Evolutionary conservation across 176 grass and related monocot genomes (phyloP).

Genomic region (Musa itinerans): DNA sequence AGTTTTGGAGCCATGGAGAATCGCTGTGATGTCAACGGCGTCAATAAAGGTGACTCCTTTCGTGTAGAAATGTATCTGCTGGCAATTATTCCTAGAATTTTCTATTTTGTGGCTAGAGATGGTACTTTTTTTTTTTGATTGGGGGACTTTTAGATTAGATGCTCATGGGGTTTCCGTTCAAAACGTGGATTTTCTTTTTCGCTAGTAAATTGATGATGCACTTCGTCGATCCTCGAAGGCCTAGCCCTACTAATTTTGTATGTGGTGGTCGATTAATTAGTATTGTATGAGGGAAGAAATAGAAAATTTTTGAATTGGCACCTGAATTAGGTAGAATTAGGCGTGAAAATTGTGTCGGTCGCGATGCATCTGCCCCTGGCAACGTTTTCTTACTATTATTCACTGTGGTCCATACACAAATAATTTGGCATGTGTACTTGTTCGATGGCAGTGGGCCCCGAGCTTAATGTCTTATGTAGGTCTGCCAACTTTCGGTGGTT

Average conservation of each 20-base stretch:
- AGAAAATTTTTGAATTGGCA: neutral
- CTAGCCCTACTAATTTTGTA: too few species aligned
- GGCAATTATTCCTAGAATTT: neutral
- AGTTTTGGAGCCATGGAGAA: constrained; percentile 55
- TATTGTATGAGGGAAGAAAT: neutral
- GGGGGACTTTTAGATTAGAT: neutral
- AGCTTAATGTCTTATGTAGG: neutral
- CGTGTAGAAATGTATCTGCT: neutral
- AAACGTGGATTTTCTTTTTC: neutral
- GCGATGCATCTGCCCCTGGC: neutral
- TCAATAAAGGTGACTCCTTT: constrained; percentile 16
- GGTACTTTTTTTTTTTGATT: neutral
- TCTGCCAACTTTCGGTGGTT: neutral
- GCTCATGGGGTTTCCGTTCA: too few species aligned
- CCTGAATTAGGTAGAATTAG: neutral
- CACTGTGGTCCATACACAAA: neutral
- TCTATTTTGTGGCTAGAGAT: neutral
- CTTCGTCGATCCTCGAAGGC: neutral
- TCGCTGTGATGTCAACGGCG: constrained; percentile 32
- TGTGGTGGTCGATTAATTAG: neutral
- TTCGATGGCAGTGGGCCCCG: neutral
- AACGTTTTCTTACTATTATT: neutral
- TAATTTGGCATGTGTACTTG: neutral
- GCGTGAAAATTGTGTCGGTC: neutral
- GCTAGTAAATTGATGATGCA: neutral